A percentile compares a stretch with the other conserved stretches of the same genome.
These are phyloP conservation scores for Lactarius psammicola DNA, from an alignment of 768 basidiomycete genomes.

Conservation along the genomic window DNA sequence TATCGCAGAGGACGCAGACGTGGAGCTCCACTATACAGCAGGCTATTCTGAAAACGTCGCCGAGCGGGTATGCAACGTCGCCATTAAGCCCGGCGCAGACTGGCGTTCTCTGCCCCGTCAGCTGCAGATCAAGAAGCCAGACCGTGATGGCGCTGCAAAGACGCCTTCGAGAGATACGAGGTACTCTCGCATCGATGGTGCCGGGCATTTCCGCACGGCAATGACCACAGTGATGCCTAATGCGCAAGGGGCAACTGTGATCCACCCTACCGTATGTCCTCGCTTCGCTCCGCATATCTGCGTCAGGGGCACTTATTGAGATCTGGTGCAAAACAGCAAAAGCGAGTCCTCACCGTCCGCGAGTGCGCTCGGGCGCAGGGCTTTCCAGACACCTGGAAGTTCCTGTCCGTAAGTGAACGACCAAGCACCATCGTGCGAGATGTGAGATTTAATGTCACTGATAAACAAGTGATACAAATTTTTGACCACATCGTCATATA, in stretches of 20 bases:
- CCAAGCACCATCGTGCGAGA: constrained; percentile 44
- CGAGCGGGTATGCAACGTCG: constrained; percentile 59
- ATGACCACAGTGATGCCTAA: constrained; percentile 56
- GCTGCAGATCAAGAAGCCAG: background rate
- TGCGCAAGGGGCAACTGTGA: constrained; percentile 44
- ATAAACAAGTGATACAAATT: background rate
- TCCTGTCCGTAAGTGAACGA: constrained; percentile 47
- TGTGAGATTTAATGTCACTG: constrained; percentile 41
- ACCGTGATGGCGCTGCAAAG: too few relatives aligned
- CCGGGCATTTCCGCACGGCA: constrained; percentile 60
- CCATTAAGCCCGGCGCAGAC: constrained; percentile 49
- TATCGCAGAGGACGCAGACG: constrained; percentile 33
- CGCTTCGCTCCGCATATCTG: background rate
- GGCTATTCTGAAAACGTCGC: constrained; percentile 42
- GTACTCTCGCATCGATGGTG: constrained; percentile 55
- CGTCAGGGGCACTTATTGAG: background rate
- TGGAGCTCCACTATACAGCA: constrained; percentile 59
- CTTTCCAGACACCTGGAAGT: constrained; percentile 70
- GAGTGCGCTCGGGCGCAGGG: constrained; percentile 65
- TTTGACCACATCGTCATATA: constrained; percentile 33
- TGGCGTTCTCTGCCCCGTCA: constrained; percentile 29
- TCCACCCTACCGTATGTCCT: constrained; percentile 47
- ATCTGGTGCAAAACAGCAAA: constrained; percentile 49
- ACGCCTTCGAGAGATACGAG: constrained; percentile 28
- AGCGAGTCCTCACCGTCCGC: constrained; percentile 49